Percentiles rank a stretch among this genome's conserved stretches.
These are phyloP conservation scores for Bolboschoenoplectus hybrid DNA, from an alignment of 202 grass and related monocot species.

Conservation along the genomic window DNA sequence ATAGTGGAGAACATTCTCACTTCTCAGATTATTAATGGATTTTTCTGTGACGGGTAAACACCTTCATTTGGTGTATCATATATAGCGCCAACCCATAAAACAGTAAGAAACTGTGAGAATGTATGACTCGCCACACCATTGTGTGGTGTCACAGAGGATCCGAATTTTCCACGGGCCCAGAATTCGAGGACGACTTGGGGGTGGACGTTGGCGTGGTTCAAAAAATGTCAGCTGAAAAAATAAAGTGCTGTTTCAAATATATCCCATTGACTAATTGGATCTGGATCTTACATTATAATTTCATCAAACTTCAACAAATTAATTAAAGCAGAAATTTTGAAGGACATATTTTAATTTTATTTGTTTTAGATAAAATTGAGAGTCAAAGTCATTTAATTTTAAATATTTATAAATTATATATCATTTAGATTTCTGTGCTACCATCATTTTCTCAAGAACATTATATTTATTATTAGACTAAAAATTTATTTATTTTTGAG, in stretches of 20 bases:
- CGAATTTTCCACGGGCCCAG: background rate
- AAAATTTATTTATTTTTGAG: background rate
- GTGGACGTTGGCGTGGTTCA: background rate
- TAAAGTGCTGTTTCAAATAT: constrained; percentile 21
- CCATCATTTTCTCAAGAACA: too few relatives aligned
- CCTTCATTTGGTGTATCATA: background rate
- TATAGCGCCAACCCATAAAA: background rate
- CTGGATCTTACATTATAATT: background rate
- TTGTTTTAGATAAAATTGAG: too few relatives aligned
- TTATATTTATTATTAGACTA: background rate
- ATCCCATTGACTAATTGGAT: constrained; percentile 2
- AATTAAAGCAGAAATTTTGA: background rate
- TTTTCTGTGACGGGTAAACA: background rate
- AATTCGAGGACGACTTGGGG: constrained; percentile 26
- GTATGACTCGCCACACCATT: background rate
- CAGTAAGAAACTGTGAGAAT: background rate
- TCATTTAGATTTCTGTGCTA: too few relatives aligned
- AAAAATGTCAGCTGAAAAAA: constrained; percentile 22
- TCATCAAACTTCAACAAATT: background rate
- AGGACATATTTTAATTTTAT: background rate
- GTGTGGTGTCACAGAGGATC: background rate
- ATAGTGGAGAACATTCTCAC: constrained; percentile 35
- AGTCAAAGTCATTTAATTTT: too few relatives aligned
- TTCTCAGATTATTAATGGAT: background rate
- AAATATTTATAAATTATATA: too few relatives aligned